Evolutionary conservation across 345 rosid species (phyloP).

Genomic region (Populus simonii): DNA sequence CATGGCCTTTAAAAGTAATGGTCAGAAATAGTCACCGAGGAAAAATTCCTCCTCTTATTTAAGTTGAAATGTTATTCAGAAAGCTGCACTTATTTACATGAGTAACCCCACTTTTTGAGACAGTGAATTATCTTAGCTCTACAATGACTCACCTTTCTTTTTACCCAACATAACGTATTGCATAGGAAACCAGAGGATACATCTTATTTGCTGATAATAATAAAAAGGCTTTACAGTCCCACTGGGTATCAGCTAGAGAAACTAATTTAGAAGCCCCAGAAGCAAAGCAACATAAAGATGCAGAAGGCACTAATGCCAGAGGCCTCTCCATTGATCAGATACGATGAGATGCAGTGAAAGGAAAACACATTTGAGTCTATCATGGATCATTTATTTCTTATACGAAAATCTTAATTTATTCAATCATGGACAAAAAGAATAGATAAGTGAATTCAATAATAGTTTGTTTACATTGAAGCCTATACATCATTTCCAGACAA

Average conservation of each 20-base stretch:
- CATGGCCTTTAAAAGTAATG: neutral
- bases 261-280: neutral
- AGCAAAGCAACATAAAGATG: neutral
- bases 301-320: neutral
- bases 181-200: neutral
- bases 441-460: neutral
- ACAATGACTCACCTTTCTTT: neutral
- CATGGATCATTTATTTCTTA: neutral
- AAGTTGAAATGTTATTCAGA: neutral
- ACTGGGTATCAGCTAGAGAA: neutral
- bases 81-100: neutral
- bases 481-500: neutral
- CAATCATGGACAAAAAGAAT: neutral
- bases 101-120: neutral
- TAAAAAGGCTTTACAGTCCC: neutral
- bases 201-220: neutral
- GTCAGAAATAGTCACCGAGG: neutral
- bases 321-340: neutral
- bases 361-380: neutral
- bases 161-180: neutral
- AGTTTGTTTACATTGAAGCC: neutral
- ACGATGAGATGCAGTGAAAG: neutral
- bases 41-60: neutral
- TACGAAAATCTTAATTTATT: neutral
- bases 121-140: neutral